phyloP scores from a whole-genome alignment of 2,329 filamentous ascomycete species.

The Ceratocystis harringtonii region DNA sequence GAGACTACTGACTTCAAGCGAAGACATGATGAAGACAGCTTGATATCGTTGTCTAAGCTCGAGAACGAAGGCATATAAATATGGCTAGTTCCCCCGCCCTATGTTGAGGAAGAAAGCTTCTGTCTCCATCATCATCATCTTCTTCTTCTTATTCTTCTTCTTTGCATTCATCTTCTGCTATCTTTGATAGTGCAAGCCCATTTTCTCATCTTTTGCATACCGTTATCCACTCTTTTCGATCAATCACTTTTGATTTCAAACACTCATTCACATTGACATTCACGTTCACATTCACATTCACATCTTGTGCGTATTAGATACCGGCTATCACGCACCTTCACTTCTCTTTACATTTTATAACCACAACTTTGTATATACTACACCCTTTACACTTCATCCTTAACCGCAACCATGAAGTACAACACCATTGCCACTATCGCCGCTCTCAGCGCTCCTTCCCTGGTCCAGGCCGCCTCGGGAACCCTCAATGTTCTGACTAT shows the following conservation, averaged over 20 bases:
- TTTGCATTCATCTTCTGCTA: background rate
- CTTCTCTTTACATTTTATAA: background rate
- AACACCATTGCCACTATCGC: conserved; percentile 6
- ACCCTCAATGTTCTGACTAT: conserved; percentile 39
- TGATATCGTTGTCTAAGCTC: too few species aligned
- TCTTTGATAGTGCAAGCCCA: conserved; percentile 1
- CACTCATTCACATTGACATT: too few species aligned
- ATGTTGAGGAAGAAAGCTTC: too few species aligned
- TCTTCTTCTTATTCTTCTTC: background rate
- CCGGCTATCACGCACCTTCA: background rate
- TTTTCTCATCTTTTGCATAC: background rate
- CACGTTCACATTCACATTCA: too few species aligned
- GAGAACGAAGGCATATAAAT: background rate
- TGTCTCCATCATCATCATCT: too few species aligned
- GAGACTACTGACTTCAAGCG: too few species aligned
- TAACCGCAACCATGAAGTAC: conserved; percentile 14
- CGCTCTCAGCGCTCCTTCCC: conserved; percentile 10
- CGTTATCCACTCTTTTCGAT: background rate
- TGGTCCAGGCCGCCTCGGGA: conserved; percentile 19
- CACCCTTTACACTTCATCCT: background rate
- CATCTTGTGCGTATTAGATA: background rate
- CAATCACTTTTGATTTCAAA: background rate
- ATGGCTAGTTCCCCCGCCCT: background rate
- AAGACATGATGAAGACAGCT: too few species aligned
- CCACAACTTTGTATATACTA: too few species aligned